These are phyloP conservation scores for Phytophthora vignae DNA, from an alignment of 352 stramenopile species.

Conservation along the genomic window DNA sequence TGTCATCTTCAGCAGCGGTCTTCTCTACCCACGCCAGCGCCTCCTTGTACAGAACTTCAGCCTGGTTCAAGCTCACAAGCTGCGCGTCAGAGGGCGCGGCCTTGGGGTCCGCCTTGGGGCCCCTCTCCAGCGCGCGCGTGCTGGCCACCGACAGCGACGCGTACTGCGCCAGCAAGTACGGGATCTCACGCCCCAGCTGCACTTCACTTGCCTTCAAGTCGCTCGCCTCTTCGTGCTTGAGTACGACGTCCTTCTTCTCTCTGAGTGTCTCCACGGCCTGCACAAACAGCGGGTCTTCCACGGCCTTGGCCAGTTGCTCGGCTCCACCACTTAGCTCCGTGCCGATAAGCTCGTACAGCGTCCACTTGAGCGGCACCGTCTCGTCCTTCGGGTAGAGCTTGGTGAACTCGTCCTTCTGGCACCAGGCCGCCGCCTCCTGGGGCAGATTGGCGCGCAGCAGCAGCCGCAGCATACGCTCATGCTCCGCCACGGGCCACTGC, in stretches of 20 bases:
- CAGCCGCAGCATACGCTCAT: conserved; percentile 74
- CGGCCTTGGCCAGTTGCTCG: conserved; percentile 41
- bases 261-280: conserved; percentile 64
- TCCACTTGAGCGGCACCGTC: conserved; percentile 73
- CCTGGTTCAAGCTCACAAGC: conserved; percentile 61
- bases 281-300: conserved; percentile 71
- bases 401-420: conserved; percentile 63
- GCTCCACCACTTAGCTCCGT: conserved; percentile 54
- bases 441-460: conserved; percentile 67
- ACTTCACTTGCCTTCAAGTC: conserved; percentile 55
- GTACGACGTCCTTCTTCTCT: conserved; percentile 65
- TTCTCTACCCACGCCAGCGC: conserved; percentile 71
- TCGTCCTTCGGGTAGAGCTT: conserved; percentile 65
- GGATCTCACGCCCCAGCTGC: conserved; percentile 69
- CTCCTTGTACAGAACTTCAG: conserved; percentile 76
- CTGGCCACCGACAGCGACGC: conserved; percentile 62
- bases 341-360: conserved; percentile 73
- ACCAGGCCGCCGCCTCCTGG: conserved; percentile 54
- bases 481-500: conserved; percentile 72
- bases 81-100: conserved; percentile 44
- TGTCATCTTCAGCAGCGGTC: conserved; percentile 46
- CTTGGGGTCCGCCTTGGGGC: conserved; percentile 36
- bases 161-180: conserved; percentile 78
- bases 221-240: conserved; percentile 56
- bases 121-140: conserved; percentile 44